phyloP scores from a whole-genome alignment of 805 yeast genomes.

The Middelhovenomyces tepae region DNA sequence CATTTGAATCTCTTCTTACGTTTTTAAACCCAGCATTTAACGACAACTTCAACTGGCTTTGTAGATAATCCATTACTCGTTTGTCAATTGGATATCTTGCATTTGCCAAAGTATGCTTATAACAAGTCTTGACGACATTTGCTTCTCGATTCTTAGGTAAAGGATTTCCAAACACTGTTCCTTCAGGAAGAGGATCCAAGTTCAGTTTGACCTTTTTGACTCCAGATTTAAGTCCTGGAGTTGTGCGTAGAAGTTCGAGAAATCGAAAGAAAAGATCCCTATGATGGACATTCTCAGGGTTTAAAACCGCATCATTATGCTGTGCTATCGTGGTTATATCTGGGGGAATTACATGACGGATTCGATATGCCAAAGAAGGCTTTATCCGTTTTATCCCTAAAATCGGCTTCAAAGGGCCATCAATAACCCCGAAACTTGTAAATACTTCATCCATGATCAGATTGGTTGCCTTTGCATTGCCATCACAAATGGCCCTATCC shows the following conservation, averaged over 20 bases:
- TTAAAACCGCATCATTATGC: slow-evolving; percentile 5
- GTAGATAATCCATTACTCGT: slow-evolving; percentile 9
- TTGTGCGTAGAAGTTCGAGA: too few relatives aligned
- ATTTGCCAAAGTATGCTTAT: slow-evolving; percentile 7
- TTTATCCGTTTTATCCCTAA: not conserved
- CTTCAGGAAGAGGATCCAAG: slow-evolving; percentile 8
- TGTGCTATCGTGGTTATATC: slow-evolving; percentile 8
- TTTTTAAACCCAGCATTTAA: too few relatives aligned
- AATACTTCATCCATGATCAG: slow-evolving; percentile 14
- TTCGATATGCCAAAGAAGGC: slow-evolving; percentile 8
- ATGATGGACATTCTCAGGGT: slow-evolving; percentile 8
- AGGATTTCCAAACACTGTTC: slow-evolving; percentile 13
- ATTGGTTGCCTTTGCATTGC: slow-evolving; percentile 8
- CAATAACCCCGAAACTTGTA: slow-evolving; percentile 6
- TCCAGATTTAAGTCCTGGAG: slow-evolving; percentile 12
- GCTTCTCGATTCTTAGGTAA: slow-evolving; percentile 11
- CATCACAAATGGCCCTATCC: slow-evolving; percentile 8
- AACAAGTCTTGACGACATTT: slow-evolving; percentile 11
- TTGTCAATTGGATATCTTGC: slow-evolving; percentile 14
- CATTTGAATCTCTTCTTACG: too few relatives aligned
- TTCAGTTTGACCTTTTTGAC: slow-evolving; percentile 16
- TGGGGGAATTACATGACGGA: slow-evolving; percentile 18
- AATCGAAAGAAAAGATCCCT: too few relatives aligned
- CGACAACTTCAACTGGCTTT: slow-evolving; percentile 7
- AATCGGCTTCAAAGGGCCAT: slow-evolving; percentile 12